Evolutionary conservation across 129 eudicot species (phyloP).

Genomic region (Flaveria ramosissima): DNA sequence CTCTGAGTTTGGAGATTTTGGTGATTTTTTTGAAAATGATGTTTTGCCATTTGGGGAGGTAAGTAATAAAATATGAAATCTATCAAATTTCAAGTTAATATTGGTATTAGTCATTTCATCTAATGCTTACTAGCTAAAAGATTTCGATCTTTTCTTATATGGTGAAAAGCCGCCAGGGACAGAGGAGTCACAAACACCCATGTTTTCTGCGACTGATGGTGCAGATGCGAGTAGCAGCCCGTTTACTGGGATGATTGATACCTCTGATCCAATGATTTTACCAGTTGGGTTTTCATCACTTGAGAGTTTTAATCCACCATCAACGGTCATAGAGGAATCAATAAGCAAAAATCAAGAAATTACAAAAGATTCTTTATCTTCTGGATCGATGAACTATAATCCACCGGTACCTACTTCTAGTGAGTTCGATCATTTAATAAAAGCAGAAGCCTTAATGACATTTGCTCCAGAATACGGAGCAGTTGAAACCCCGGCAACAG

Average conservation of each 20-base stretch:
- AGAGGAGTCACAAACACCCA: constrained; percentile 75
- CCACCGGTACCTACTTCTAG: constrained; percentile 43
- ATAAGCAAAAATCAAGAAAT: constrained; percentile 60
- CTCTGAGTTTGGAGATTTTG: constrained; percentile 96
- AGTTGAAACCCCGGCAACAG: constrained; percentile 64
- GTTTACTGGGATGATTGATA: constrained; percentile 67
- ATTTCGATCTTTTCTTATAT: constrained; percentile 24
- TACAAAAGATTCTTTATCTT: constrained; percentile 45
- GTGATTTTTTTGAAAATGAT: constrained; percentile 90
- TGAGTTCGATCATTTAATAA: constrained; percentile 74
- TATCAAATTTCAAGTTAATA: background rate
- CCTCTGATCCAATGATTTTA: constrained; percentile 74
- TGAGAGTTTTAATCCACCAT: constrained; percentile 73
- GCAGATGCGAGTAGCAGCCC: constrained; percentile 86
- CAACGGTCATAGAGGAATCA: constrained; percentile 62
- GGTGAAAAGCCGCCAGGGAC: constrained; percentile 91
- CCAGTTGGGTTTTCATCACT: constrained; percentile 69
- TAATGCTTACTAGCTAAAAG: constrained; percentile 1
- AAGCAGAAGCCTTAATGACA: constrained; percentile 91
- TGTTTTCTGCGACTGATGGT: constrained; percentile 69
- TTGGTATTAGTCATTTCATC: background rate
- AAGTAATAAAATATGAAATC: constrained; percentile 21
- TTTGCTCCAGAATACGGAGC: constrained; percentile 97
- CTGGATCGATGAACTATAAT: constrained; percentile 56
- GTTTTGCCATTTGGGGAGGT: constrained; percentile 97